A percentile compares a stretch with the other conserved stretches of the same genome.
Evolutionary conservation across 2,329 filamentous ascomycete species (phyloP).

Genomic region (Fusarium sp.): DNA sequence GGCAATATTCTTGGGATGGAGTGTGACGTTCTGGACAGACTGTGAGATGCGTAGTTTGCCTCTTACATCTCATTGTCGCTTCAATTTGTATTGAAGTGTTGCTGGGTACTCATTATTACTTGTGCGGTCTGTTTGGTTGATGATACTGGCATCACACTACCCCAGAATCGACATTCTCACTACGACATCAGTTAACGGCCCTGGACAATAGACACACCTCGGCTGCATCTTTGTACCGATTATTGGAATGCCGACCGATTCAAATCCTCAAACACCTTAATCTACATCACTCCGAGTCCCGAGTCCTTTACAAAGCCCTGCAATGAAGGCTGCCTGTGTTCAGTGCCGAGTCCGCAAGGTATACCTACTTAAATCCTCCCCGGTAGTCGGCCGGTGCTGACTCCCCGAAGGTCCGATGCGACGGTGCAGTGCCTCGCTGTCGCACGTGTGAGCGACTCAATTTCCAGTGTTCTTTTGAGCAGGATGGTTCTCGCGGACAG

Average conservation of each 20-base stretch:
- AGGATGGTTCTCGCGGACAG: slow-evolving; percentile 45
- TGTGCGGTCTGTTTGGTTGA: no score
- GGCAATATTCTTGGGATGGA: not conserved
- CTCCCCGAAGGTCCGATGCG: slow-evolving; percentile 50
- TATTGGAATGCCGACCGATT: not conserved
- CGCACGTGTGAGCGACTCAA: slow-evolving; percentile 47
- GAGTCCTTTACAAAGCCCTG: not conserved
- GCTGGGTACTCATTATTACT: no score
- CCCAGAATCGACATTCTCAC: no score
- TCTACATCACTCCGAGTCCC: not conserved
- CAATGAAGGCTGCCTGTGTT: slow-evolving; percentile 50
- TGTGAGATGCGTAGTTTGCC: not conserved
- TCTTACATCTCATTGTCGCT: not conserved
- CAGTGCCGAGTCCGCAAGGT: slow-evolving; percentile 51
- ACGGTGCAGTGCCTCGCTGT: slow-evolving; percentile 46
- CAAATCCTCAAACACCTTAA: not conserved
- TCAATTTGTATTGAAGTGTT: not conserved
- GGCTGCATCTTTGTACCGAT: no score
- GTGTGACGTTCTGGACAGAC: not conserved
- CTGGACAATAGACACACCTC: no score
- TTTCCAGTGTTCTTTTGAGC: slow-evolving; percentile 50
- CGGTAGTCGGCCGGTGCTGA: slow-evolving; percentile 47
- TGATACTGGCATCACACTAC: no score
- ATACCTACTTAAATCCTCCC: slow-evolving; percentile 1
- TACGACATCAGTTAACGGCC: no score